A percentile compares a stretch with the other conserved stretches of the same genome.
Conservation (phyloP, 352 stramenopile species). For the Globisporangium barbulae region DNA sequence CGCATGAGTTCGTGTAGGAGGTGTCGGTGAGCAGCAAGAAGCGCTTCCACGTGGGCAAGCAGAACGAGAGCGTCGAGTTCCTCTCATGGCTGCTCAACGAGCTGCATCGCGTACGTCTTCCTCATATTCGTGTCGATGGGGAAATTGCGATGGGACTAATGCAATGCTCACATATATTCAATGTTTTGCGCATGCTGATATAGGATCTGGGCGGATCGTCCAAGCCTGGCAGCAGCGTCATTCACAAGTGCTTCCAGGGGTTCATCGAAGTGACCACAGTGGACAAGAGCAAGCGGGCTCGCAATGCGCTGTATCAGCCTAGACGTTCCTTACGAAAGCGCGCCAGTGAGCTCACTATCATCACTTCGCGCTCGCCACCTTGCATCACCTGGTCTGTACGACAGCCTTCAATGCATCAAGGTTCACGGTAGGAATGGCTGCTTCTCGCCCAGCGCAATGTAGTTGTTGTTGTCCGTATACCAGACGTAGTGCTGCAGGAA, state of each 20-base stretch:
- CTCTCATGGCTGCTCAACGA: conserved; percentile 96
- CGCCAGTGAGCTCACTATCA: too few relatives aligned
- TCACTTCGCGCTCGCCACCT: too few relatives aligned
- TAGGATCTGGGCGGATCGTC: conserved; percentile 79
- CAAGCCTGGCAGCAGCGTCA: conserved; percentile 89
- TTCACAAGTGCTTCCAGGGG: conserved; percentile 97
- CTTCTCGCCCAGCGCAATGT: not conserved
- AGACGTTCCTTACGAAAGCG: too few relatives aligned
- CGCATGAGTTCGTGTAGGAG: conserved; percentile 96
- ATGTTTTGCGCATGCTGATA: not conserved
- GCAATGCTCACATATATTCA: not conserved
- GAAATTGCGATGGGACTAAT: not conserved
- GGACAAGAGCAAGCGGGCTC: conserved; percentile 46
- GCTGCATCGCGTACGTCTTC: conserved; percentile 78
- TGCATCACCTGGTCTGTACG: too few relatives aligned
- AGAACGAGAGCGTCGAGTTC: conserved; percentile 96
- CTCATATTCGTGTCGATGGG: not conserved
- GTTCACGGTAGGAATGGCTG: not conserved
- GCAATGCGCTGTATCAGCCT: too few relatives aligned
- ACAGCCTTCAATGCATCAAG: too few relatives aligned
- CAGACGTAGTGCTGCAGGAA: conserved; percentile 96
- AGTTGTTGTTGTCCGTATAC: conserved; percentile 62
- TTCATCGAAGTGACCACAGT: conserved; percentile 91
- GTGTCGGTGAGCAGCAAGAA: conserved; percentile 96
- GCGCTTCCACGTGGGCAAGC: conserved; percentile 92